Percentiles rank a stretch among this genome's conserved stretches.
These are phyloP conservation scores for Populus euphratica DNA, from an alignment of 345 rosid genomes.

Conservation along the genomic window DNA sequence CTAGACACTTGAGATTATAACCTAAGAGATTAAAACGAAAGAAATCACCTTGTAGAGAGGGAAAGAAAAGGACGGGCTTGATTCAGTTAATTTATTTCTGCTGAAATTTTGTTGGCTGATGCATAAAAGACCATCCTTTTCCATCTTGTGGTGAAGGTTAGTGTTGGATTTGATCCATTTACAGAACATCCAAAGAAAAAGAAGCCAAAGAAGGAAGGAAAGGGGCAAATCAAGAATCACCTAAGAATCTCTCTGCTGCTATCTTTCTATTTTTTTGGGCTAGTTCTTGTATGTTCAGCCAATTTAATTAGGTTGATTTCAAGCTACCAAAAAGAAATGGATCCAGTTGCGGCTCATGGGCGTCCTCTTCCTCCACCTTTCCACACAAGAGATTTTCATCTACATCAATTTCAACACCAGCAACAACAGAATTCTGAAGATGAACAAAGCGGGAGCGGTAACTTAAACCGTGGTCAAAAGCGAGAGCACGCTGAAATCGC, in stretches of 20 bases:
- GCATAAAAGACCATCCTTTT: slow-evolving; percentile 11
- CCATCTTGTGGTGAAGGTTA: slow-evolving; percentile 11
- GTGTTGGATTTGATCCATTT: slow-evolving; percentile 11
- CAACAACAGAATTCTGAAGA: slow-evolving; percentile 49
- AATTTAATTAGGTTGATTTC: background rate
- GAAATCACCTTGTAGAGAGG: background rate
- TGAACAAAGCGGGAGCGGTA: slow-evolving; percentile 33
- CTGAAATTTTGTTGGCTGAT: slow-evolving; percentile 23
- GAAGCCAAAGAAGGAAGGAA: background rate
- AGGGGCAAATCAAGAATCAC: background rate
- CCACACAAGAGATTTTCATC: slow-evolving; percentile 72
- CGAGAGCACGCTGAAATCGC: slow-evolving; percentile 58
- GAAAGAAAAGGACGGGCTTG: slow-evolving; percentile 14
- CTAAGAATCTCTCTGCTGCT: slow-evolving; percentile 1
- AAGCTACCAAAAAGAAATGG: slow-evolving; percentile 35
- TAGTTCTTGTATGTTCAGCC: slow-evolving; percentile 12
- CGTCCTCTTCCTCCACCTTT: slow-evolving; percentile 90
- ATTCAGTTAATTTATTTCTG: slow-evolving; percentile 22
- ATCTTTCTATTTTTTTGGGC: background rate
- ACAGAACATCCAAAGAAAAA: slow-evolving; percentile 7
- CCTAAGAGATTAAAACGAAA: background rate
- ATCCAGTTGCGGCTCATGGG: slow-evolving; percentile 64
- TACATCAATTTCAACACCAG: slow-evolving; percentile 58
- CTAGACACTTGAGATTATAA: background rate
- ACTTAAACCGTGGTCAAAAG: slow-evolving; percentile 50